These are phyloP conservation scores for Pseudozyma hubeiensis DNA, from an alignment of 1,284 basidiomycete genomes.

Conservation along the genomic window DNA sequence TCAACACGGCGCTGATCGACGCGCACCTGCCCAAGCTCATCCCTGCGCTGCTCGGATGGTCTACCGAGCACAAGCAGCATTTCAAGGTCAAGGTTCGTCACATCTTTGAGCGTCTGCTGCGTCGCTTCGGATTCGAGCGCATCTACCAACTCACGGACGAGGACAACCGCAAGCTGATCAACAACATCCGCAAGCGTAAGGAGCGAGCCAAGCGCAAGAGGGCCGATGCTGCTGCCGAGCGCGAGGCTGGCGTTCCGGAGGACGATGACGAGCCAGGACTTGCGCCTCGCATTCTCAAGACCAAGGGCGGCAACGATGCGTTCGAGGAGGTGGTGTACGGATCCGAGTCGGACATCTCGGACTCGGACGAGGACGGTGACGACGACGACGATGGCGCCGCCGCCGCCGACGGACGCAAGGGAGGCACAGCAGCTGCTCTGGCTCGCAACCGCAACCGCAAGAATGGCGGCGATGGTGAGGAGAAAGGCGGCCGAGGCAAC, in stretches of 20 bases:
- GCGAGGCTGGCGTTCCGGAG: conserved; percentile 44
- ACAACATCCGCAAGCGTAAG: conserved; percentile 90
- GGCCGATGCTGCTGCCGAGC: conserved; percentile 71
- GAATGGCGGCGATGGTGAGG: conserved; percentile 32
- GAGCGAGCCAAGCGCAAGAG: conserved; percentile 81
- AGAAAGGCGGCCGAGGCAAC: conserved; percentile 15
- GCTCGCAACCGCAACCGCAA: conserved; percentile 38
- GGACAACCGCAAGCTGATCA: conserved; percentile 81
- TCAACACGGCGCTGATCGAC: conserved; percentile 78
- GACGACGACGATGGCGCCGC: conserved; percentile 32
- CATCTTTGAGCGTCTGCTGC: conserved; percentile 94
- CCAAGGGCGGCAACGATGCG: conserved; percentile 65
- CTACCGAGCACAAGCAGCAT: conserved; percentile 97
- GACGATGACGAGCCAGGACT: conserved; percentile 47
- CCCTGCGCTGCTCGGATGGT: conserved; percentile 87
- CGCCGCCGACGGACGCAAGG: conserved; percentile 33
- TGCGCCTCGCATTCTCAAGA: conserved; percentile 45
- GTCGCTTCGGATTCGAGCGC: conserved; percentile 88
- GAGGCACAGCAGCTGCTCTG: conserved; percentile 38
- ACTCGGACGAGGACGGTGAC: conserved; percentile 56
- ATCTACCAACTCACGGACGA: conserved; percentile 76
- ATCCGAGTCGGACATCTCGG: conserved; percentile 61
- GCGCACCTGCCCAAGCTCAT: conserved; percentile 83
- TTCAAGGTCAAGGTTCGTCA: conserved; percentile 97
- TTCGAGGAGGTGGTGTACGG: conserved; percentile 68